Base-by-base conservation (phyloP, 805 yeast species). In the Candida alai region DNA sequence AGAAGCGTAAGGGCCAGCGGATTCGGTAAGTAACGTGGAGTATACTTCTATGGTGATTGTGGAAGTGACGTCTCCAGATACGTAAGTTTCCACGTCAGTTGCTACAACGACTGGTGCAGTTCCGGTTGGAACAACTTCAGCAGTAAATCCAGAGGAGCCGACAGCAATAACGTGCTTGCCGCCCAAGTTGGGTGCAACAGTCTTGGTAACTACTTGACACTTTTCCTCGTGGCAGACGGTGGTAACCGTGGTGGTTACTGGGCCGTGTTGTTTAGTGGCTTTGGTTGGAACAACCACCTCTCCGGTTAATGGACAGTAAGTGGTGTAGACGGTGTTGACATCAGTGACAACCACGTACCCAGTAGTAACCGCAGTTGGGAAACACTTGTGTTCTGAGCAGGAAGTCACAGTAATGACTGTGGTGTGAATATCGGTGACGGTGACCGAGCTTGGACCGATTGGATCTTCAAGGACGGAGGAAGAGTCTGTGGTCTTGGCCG, bases 321-420 rank as follows among this genome's bases (percentile, higher is more conserved):
- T 51, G 34, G 56, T 53, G 47, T 51, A 52, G 24, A 42, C 34
- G 24, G 56, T 52, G 24, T 34, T 6, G 11, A 44, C 47, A 17
- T 42, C 34, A 21, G 56, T 51, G 15, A 53, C 42, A 23, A 53
- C 46, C 14, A 55, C 49, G 10, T 50, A 36, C 36, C 68, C 69
- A 37, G 65, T 54, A 34, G 70, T 62, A 25, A 51, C 53, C 17
- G 63, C 46, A 24, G 44, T 52, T 19, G 37, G 27, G 5, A 44
- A 23, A 44, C 70, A 65, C 38, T 44, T 54, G 48, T 62, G 28
- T 37, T 55, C 57, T 5, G 51, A 39, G 42, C 70, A 64, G 13
- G 66, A 59, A 30, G 69, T 60, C 32, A 58, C 42, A 13, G 67
- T 60, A 13, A 61, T 31, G 11, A 58, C 58, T 12, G 62, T 53